Conservation (phyloP, 805 yeast genomes). For the Middelhovenomyces tepae region DNA sequence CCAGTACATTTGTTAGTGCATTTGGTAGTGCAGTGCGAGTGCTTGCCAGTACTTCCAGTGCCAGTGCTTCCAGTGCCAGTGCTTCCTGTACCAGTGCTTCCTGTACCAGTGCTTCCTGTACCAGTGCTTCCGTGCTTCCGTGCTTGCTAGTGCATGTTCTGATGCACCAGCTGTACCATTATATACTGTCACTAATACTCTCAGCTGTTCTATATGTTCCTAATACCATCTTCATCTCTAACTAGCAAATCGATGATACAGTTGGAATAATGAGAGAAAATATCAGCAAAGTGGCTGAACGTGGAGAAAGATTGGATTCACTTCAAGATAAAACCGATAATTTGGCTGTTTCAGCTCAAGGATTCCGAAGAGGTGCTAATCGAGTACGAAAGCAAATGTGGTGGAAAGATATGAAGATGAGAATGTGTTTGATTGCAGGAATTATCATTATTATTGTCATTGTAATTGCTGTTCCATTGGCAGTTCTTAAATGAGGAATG, state of each 20-base stretch:
- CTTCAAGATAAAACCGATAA: slow-evolving; percentile 91
- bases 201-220: neutral
- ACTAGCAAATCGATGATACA: slow-evolving; percentile 80
- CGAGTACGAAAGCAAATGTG: slow-evolving; percentile 98
- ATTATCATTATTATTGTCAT: slow-evolving; percentile 71
- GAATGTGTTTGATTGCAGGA: slow-evolving; percentile 75
- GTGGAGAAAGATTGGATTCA: slow-evolving; percentile 88
- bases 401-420: slow-evolving; percentile 97
- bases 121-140: slow-evolving; percentile 3
- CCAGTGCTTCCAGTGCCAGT: slow-evolving; percentile 16
- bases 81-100: slow-evolving; percentile 23
- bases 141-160: too few relatives aligned
- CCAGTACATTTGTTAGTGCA: too few relatives aligned
- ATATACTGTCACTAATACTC: neutral
- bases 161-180: too few relatives aligned
- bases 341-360: slow-evolving; percentile 84
- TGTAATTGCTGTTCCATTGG: slow-evolving; percentile 87
- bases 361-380: slow-evolving; percentile 94
- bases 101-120: slow-evolving; percentile 27
- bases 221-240: slow-evolving; percentile 10
- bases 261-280: slow-evolving; percentile 97
- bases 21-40: too few relatives aligned
- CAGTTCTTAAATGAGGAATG: too few relatives aligned
- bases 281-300: slow-evolving; percentile 88
- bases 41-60: too few relatives aligned